Evolutionary conservation across 2,329 filamentous ascomycete genomes (phyloP), one percentile per base, ranked within the genome.

Genomic region (Epichloe typhina): DNA sequence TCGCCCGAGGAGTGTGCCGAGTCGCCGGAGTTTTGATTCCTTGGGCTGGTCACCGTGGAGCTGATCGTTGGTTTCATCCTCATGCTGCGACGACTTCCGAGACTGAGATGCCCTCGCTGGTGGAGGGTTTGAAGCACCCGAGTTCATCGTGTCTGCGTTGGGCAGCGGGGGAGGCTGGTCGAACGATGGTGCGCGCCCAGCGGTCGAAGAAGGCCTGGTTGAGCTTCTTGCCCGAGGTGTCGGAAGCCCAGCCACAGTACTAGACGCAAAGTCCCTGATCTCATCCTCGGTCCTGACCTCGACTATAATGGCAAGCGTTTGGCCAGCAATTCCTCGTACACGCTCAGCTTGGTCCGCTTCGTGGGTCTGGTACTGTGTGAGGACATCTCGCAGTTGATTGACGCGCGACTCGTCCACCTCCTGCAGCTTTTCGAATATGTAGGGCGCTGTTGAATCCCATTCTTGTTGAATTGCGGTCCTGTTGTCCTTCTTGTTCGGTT

Each of bases 391-490:
- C 53, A 98, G 74, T 62, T 94, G 85, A 66, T 96, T 95, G 57
- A 94, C 73, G 51, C 93, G 82, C 59, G 80, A 83, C 70, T 98
- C 93, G 63, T 98, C 93, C 35, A 94, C 73, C 5, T 87, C 84
- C 65, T 98, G 93, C 26, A 98, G 78, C 54, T 84, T 86, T 68
- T 98, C 93, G 62, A 95, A 96, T 54, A 96, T 85, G 67, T 88
- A 97, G 1, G 93, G 93, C 13, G 93, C 88, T 66, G 95, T 89
- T 1, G 88, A 89, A 51, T 95, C 84, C 93, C 93, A 98, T 64
- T 95, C 86, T 57, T 84, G 78, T 43, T 76, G 80, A n/a, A 88
- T 84, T 53, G 88, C 89, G 41, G 84, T 81, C 67, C 84, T 88
- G 50, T 77, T 77, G 54, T 86, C 88, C 67, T 91, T 95, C 62